Evolutionary conservation across 164 flowering plant genomes (phyloP).

Genomic region (Magnolia officinalis): DNA sequence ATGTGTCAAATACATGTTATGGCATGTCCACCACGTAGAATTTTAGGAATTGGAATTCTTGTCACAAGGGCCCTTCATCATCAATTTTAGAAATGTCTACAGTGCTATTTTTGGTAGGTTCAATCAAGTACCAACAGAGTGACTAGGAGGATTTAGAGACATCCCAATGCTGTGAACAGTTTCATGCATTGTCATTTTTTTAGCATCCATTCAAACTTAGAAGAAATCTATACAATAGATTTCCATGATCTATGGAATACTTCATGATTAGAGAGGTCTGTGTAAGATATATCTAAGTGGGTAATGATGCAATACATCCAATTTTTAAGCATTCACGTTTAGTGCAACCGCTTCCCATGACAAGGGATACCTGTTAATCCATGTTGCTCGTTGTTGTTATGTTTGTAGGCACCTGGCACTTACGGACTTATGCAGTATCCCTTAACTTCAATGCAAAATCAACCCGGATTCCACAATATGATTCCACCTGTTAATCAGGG

Average conservation of each 20-base stretch:
- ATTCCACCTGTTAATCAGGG: constrained; percentile 71
- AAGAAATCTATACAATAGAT: background rate
- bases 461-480: constrained; percentile 63
- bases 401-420: constrained; percentile 74
- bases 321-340: background rate
- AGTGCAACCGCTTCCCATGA: background rate
- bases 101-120: background rate
- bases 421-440: constrained; percentile 91
- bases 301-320: background rate
- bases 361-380: background rate
- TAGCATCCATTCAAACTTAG: too few species aligned
- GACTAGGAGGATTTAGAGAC: background rate
- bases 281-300: background rate
- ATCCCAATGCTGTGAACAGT: background rate
- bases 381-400: background rate
- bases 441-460: constrained; percentile 76
- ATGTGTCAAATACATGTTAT: too few species aligned
- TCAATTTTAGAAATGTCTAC: background rate
- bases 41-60: too few species aligned
- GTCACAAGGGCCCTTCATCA: background rate
- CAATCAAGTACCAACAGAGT: background rate
- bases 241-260: background rate
- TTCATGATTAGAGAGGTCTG: background rate
- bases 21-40: too few species aligned
- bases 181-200: too few species aligned